A percentile compares a stretch with the other conserved stretches of the same genome.
Evolutionary conservation across 805 yeast species (phyloP).

Genomic region (Candida andamanensis): DNA sequence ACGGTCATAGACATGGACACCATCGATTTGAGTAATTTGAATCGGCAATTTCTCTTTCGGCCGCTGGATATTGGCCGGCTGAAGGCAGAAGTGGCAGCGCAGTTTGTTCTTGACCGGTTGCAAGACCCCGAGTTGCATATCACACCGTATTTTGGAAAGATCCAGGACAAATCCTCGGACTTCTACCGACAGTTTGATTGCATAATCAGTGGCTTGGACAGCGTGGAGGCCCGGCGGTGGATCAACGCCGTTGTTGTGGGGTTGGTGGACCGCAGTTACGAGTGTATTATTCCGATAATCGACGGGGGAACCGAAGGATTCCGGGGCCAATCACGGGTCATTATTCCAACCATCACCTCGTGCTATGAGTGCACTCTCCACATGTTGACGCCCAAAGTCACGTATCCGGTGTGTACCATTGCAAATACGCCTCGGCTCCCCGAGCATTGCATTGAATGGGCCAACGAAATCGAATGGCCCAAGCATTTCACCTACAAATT

Average conservation of each 20-base stretch:
- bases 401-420: constrained; percentile 89
- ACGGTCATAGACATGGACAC: constrained; percentile 81
- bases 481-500: constrained; percentile 43
- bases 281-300: constrained; percentile 45
- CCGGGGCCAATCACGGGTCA: constrained; percentile 84
- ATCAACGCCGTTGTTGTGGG: constrained; percentile 65
- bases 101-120: constrained; percentile 45
- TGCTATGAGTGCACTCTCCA: constrained; percentile 91
- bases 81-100: constrained; percentile 64
- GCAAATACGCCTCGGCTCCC: constrained; percentile 93
- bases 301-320: constrained; percentile 98
- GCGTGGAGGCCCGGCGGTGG: constrained; percentile 88
- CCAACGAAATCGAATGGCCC: constrained; percentile 73
- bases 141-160: constrained; percentile 56
- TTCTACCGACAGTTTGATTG: constrained; percentile 67
- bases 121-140: constrained; percentile 35
- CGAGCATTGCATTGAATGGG: constrained; percentile 93
- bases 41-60: constrained; percentile 70
- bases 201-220: constrained; percentile 83
- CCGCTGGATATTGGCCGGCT: constrained; percentile 55
- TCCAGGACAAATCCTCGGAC: constrained; percentile 51
- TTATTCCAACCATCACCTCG: constrained; percentile 77
- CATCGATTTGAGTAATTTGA: constrained; percentile 69
- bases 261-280: constrained; percentile 46
- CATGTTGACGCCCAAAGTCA: constrained; percentile 57